phyloP scores from a whole-genome alignment of 2,329 filamentous ascomycete genomes.

The Hirsutella rhossiliensis region DNA sequence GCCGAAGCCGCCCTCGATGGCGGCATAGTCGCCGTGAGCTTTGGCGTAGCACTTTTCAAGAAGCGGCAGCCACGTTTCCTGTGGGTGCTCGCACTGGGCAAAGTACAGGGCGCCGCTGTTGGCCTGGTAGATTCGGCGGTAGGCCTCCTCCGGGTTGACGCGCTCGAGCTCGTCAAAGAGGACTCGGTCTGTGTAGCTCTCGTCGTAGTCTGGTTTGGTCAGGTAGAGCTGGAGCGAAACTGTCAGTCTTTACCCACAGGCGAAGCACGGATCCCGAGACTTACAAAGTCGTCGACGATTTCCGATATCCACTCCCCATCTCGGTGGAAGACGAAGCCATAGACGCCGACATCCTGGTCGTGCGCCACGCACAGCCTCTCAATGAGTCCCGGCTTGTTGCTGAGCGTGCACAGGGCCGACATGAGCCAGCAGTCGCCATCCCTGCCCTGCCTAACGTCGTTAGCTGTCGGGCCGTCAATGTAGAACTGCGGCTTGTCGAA shows the following conservation, averaged over 20 bases:
- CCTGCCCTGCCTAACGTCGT: slow-evolving; percentile 67
- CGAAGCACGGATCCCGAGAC: slow-evolving; percentile 1
- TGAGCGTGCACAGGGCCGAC: slow-evolving; percentile 65
- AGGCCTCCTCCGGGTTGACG: slow-evolving; percentile 43
- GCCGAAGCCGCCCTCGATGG: slow-evolving; percentile 61
- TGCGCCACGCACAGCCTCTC: slow-evolving; percentile 62
- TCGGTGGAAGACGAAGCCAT: slow-evolving; percentile 75
- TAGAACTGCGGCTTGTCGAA: slow-evolving; percentile 69
- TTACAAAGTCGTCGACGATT: slow-evolving; percentile 43
- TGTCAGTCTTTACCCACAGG: too few species aligned
- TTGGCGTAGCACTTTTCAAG: slow-evolving; percentile 75
- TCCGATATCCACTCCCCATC: slow-evolving; percentile 62
- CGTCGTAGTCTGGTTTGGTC: slow-evolving; percentile 49
- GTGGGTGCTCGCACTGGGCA: slow-evolving; percentile 59
- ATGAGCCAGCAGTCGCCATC: slow-evolving; percentile 83
- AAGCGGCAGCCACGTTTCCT: slow-evolving; percentile 70
- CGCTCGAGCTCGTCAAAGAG: slow-evolving; percentile 30
- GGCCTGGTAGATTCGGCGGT: slow-evolving; percentile 58
- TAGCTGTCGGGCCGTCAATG: slow-evolving; percentile 62
- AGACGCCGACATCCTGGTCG: slow-evolving; percentile 64
- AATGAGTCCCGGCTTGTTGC: slow-evolving; percentile 60
- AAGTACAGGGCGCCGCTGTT: slow-evolving; percentile 68
- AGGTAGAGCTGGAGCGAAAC: slow-evolving; percentile 29
- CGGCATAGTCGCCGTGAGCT: slow-evolving; percentile 65
- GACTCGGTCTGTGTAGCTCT: slow-evolving; percentile 35